phyloP scores from a whole-genome alignment of 2,329 filamentous ascomycete species.

The Phaeosphaeriaceae sp. region DNA sequence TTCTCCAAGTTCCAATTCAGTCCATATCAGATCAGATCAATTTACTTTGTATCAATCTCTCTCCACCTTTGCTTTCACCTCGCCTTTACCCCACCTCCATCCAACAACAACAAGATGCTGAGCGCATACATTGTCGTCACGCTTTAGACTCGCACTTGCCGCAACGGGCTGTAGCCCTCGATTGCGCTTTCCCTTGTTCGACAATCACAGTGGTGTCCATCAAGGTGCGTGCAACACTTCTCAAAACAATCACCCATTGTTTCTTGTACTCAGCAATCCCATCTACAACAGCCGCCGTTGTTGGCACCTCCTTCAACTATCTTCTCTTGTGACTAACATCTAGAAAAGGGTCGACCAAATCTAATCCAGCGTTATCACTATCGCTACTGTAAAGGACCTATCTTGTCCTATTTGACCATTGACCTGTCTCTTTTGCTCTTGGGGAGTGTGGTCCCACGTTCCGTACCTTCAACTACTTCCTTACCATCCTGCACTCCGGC shows the following conservation, averaged over 20 bases:
- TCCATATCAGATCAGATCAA: slow-evolving; percentile 17
- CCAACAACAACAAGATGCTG: slow-evolving; percentile 23
- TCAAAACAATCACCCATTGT: slow-evolving; percentile 9
- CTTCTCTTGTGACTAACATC: slow-evolving; percentile 8
- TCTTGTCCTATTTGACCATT: slow-evolving; percentile 3
- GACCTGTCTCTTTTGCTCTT: too few relatives aligned
- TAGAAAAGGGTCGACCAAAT: slow-evolving; percentile 15
- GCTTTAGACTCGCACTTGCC: slow-evolving; percentile 32
- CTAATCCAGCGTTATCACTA: slow-evolving; percentile 8
- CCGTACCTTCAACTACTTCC: slow-evolving; percentile 35
- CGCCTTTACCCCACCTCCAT: too few relatives aligned
- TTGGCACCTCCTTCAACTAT: slow-evolving; percentile 24
- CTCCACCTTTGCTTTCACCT: slow-evolving; percentile 6
- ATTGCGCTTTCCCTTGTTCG: slow-evolving; percentile 26
- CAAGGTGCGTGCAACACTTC: slow-evolving; percentile 6
- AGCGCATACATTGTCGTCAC: slow-evolving; percentile 23
- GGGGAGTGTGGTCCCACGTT: slow-evolving; percentile 24
- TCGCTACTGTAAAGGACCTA: slow-evolving; percentile 4
- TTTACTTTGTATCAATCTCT: slow-evolving; percentile 11
- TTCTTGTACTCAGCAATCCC: slow-evolving; percentile 22
- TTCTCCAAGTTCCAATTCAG: slow-evolving; percentile 7
- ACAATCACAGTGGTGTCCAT: slow-evolving; percentile 9
- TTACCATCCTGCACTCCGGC: slow-evolving; percentile 12
- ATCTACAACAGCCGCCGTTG: slow-evolving; percentile 14
- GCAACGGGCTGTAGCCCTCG: slow-evolving; percentile 18